A percentile compares a stretch with the other conserved stretches of the same genome.
Evolutionary conservation across 192 early-diverging fungal genomes (phyloP).

Genomic region (Pecoramyces ruminantium): DNA sequence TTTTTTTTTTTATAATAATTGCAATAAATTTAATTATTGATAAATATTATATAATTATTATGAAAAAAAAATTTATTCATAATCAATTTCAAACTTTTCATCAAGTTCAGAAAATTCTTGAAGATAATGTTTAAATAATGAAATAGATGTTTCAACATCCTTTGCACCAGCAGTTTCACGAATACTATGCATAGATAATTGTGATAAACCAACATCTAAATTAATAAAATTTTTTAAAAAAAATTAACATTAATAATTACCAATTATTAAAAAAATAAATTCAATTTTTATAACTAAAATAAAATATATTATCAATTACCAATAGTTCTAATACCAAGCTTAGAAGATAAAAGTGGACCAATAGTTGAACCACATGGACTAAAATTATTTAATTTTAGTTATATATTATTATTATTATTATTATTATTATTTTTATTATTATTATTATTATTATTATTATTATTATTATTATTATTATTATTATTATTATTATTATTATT

Average conservation of each 20-base stretch:
- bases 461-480: too few species aligned
- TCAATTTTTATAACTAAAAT: background rate
- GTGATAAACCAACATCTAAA: constrained; percentile 82
- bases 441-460: too few species aligned
- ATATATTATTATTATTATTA: too few species aligned
- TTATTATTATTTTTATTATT: too few species aligned
- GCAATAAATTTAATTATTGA: background rate
- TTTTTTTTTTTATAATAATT: background rate
- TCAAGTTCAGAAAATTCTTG: constrained; percentile 25
- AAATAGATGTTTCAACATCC: constrained; percentile 69
- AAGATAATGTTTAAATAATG: constrained; percentile 63
- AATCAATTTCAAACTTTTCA: constrained; percentile 21
- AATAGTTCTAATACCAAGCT: constrained; percentile 86
- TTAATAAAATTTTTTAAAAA: background rate
- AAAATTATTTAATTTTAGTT: too few species aligned
- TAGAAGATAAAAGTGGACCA: constrained; percentile 86
- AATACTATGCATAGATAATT: constrained; percentile 94
- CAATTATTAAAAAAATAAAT: too few species aligned
- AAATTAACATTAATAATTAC: background rate
- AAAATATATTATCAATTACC: constrained; percentile 18
- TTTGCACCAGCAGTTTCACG: constrained; percentile 79
- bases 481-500: too few species aligned
- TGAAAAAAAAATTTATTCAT: background rate
- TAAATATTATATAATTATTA: too few species aligned
- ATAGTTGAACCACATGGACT: constrained; percentile 87